Base-by-base conservation (phyloP, 495 filamentous ascomycete species). In the Paragyromitra xinjiangensis region DNA sequence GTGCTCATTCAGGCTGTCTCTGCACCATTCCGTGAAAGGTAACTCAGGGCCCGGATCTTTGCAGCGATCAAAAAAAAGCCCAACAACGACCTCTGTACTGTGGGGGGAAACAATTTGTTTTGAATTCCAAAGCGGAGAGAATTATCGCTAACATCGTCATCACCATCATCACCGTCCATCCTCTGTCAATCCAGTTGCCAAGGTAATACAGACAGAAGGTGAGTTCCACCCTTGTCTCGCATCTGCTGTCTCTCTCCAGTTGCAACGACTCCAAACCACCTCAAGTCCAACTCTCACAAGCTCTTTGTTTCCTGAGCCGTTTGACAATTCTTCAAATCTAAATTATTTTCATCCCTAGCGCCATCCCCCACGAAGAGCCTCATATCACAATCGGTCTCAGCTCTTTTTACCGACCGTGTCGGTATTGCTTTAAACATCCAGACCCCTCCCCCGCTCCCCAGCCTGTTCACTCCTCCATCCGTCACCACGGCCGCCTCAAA, bases 401-500 rank as follows among this genome's bases (percentile, higher is more conserved):
- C 50, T n/a, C 51, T 44, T 51, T 61, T 34, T 26, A 24, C 26
- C 64, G 58, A 64, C 34, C 34, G 48, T 50, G 34, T 37, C 16
- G 42, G 42, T n/a, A 64, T 73, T 51, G 8, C 12, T 19, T 58
- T 40, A n/a, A 61, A 37, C 34, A 64, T 5, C 16, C 24, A 56
- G 29, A 59, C 53, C 72, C 72, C 58, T 64, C 61, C 61, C 69
- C 59, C 56, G 53, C 61, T 74, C 64, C 59, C 26, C 42, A 68
- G 19, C 42, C 29, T 64, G 39, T 64, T 44, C 61, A 55, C 45
- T 58, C 73, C 16, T 73, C 51, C 51, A 77, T 73, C 74, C 75
- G 59, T 79, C 77, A 72, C 77, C 75, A 79, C 77, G 77, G 65
- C 77, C 26, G 69, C 69, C 74, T 73, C 68, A 77, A 77, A 77